Conservation (phyloP, 2,329 filamentous ascomycete species). For the Trichophyton schoenleinii region DNA sequence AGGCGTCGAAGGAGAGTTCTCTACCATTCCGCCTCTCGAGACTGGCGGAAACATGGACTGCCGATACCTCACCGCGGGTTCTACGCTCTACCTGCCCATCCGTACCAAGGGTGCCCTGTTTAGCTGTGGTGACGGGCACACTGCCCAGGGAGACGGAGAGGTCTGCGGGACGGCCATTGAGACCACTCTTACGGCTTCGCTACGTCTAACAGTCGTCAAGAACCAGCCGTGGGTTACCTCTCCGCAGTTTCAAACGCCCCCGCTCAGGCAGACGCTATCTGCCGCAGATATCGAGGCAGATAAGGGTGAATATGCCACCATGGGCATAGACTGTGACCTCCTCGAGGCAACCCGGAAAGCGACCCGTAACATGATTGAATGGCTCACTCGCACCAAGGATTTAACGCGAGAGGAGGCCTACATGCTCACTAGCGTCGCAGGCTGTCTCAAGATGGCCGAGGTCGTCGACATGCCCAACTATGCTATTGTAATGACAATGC, state of each 20-base stretch:
- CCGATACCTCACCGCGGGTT: slow-evolving; percentile 37
- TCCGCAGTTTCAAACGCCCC: slow-evolving; percentile 37
- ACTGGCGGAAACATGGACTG: slow-evolving; percentile 47
- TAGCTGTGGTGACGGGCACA: slow-evolving; percentile 44
- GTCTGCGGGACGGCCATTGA: slow-evolving; percentile 47
- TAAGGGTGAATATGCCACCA: slow-evolving; percentile 35
- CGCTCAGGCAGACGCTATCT: slow-evolving; percentile 14
- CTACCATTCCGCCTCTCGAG: slow-evolving; percentile 40
- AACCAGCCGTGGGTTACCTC: slow-evolving; percentile 35
- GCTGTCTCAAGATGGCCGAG: slow-evolving; percentile 40
- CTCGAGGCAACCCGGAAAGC: slow-evolving; percentile 40
- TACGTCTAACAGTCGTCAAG: slow-evolving; percentile 40
- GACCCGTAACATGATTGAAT: slow-evolving; percentile 37
- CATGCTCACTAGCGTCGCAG: slow-evolving; percentile 41
- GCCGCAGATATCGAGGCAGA: slow-evolving; percentile 18
- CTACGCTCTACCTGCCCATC: slow-evolving; percentile 39
- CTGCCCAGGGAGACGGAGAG: slow-evolving; percentile 44
- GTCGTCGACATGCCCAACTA: slow-evolving; percentile 45
- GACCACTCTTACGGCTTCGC: slow-evolving; percentile 38
- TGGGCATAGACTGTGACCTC: slow-evolving; percentile 39
- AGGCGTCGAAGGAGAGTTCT: slow-evolving; percentile 33
- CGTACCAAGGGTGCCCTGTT: slow-evolving; percentile 40
- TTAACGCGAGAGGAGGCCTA: slow-evolving; percentile 39
- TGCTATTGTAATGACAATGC: slow-evolving; percentile 39
- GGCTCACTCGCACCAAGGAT: slow-evolving; percentile 37